Percentiles rank a stretch among this genome's conserved stretches.
Evolutionary conservation across 768 basidiomycete genomes (phyloP).

Genomic region (Suillus fuscotomentosus): DNA sequence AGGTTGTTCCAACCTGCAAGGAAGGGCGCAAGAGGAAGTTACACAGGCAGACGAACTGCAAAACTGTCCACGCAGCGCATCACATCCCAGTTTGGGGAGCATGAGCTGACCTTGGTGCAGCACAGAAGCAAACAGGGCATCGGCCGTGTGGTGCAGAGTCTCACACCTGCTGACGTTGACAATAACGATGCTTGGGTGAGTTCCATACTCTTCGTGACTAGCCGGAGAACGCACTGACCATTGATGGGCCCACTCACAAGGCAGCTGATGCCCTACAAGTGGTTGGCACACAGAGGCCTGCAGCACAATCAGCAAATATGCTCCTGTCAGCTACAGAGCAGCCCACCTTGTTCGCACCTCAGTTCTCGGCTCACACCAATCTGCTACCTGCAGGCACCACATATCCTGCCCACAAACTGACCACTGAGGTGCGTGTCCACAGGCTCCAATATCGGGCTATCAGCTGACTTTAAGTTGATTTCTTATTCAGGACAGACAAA

Average conservation of each 20-base stretch:
- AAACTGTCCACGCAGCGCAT: no score
- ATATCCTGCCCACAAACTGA: background rate
- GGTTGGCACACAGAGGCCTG: background rate
- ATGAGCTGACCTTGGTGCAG: background rate
- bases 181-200: background rate
- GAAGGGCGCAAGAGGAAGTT: no score
- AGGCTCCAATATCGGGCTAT: background rate
- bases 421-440: background rate
- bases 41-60: no score
- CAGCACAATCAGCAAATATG: background rate
- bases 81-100: no score
- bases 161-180: background rate
- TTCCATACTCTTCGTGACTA: background rate
- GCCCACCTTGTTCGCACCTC: background rate
- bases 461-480: background rate
- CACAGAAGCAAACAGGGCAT: background rate
- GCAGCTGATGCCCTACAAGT: background rate
- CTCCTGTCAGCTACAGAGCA: no score
- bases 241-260: background rate
- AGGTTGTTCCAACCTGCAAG: no score
- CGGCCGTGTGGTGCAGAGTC: background rate
- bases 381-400: background rate
- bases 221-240: background rate
- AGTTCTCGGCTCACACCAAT: background rate
- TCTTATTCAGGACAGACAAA: background rate